phyloP scores from a whole-genome alignment of 1,284 basidiomycete species.

The Microbotryum saponariae region DNA sequence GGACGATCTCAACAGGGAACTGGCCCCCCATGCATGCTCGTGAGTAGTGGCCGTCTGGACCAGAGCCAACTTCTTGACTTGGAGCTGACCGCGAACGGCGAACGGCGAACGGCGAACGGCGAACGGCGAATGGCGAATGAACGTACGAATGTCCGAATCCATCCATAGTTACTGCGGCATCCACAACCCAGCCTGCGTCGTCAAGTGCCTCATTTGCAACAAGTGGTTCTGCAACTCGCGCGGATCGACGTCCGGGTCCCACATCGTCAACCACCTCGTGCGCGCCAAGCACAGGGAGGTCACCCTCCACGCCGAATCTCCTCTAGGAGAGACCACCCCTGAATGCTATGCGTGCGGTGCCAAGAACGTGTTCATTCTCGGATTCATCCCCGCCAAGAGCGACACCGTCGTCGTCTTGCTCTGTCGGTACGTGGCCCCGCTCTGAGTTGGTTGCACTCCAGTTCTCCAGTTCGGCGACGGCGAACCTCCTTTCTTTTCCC shows the following conservation, averaged over 20 bases:
- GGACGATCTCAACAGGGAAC: slow-evolving; percentile 75
- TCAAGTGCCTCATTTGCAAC: slow-evolving; percentile 88
- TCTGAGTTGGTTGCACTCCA: slow-evolving; percentile 16
- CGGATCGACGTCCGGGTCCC: slow-evolving; percentile 93
- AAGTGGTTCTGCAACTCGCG: slow-evolving; percentile 99
- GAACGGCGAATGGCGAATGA: neutral
- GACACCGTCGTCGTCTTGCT: slow-evolving; percentile 98
- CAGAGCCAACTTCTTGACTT: neutral
- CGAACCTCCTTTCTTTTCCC: neutral
- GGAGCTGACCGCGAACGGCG: neutral
- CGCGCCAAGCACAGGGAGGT: slow-evolving; percentile 99
- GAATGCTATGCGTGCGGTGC: slow-evolving; percentile 98
- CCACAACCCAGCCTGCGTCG: slow-evolving; percentile 91
- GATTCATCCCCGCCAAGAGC: slow-evolving; percentile 98
- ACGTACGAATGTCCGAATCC: neutral
- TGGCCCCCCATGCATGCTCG: slow-evolving; percentile 90
- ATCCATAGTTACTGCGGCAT: slow-evolving; percentile 87
- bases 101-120: neutral
- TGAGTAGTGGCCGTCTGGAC: slow-evolving; percentile 43
- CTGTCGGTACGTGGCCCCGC: slow-evolving; percentile 60
- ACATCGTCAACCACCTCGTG: slow-evolving; percentile 98
- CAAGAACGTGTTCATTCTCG: slow-evolving; percentile 98
- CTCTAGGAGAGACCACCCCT: slow-evolving; percentile 91
- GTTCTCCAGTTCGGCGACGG: neutral
- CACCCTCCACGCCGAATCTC: slow-evolving; percentile 86